A percentile compares a stretch with the other conserved stretches of the same genome.
Conservation (phyloP, 352 stramenopile genomes). For the Phytophthora cryptogea region DNA sequence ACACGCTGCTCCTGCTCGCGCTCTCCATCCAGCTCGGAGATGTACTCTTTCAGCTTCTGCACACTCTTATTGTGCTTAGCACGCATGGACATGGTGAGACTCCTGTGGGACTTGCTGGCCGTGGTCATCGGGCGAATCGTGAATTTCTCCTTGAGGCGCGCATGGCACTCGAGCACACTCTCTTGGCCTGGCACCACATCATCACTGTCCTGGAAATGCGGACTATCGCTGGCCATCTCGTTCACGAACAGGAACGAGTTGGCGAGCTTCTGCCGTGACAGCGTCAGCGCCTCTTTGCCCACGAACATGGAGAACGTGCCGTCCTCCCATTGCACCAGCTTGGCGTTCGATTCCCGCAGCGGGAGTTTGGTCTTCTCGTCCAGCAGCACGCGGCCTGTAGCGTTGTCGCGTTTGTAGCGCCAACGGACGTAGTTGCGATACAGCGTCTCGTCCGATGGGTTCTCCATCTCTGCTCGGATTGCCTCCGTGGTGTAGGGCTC, state of each 20-base stretch:
- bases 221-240: constrained; percentile 71
- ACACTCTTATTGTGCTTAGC: constrained; percentile 90
- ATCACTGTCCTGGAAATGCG: constrained; percentile 58
- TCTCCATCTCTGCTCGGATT: constrained; percentile 82
- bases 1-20: constrained; percentile 82
- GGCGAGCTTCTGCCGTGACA: constrained; percentile 85
- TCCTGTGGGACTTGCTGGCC: constrained; percentile 85
- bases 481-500: constrained; percentile 77
- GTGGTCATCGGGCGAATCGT: constrained; percentile 89
- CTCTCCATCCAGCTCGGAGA: constrained; percentile 84
- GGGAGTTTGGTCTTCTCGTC: constrained; percentile 64
- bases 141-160: constrained; percentile 80
- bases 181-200: constrained; percentile 72
- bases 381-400: constrained; percentile 61
- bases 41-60: constrained; percentile 87
- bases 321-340: constrained; percentile 88
- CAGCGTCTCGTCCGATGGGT: constrained; percentile 81
- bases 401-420: constrained; percentile 70
- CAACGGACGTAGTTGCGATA: constrained; percentile 90
- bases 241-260: constrained; percentile 90
- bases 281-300: constrained; percentile 76
- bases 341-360: constrained; percentile 77
- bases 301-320: constrained; percentile 88
- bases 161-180: constrained; percentile 84
- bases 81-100: constrained; percentile 89